Base-by-base conservation (phyloP, 2,329 filamentous ascomycete species). In the Alternaria rosae region DNA sequence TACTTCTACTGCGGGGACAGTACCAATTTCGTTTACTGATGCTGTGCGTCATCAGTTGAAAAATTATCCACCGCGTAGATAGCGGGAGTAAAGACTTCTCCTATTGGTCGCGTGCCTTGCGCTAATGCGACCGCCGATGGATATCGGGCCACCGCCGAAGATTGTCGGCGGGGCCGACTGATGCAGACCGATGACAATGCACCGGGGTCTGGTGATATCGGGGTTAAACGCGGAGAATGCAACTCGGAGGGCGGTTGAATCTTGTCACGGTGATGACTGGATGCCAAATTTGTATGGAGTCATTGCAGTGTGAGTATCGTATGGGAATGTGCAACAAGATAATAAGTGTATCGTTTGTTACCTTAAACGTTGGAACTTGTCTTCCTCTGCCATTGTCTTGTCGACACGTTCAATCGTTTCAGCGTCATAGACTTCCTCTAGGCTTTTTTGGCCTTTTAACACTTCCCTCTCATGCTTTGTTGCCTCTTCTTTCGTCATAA, bases 401-500 rank as follows among this genome's bases (percentile, higher is more conserved):
- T 91, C 87, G 3, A 97, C 91, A 60, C 85, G 83, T 58, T 87
- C 84, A 52, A 97, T 81, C 0, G 90, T 88, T 28, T 87, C 86
- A 15, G 79, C 74, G 71, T 90, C 88, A 75, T 97, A 99, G 25
- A 97, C 65, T 1, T 94, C 90, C 67, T 92, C 90, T 0, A 88
- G 83, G 9, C 76, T 80, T 80, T 89, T 91, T 1, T 85, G 86
- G 0, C 87, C 91, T 70, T 87, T 89, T 45, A 98, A 82, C 1
- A 98, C 85, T 73, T 92, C 68, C 77, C 89, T 91, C 76, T 96
- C 92, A 78, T 99, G 95, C 61, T 87, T 85, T 15, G 85, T 81
- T 4, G 91, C 92, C 79, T 97, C 94, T 64, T 97, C 94, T 78
- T 94, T 97, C 1, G 94, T 97, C 92, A 97, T 92, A 71, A 91